Evolutionary conservation across 345 rosid species (phyloP).

Genomic region (Eucalyptus sideroxylon): DNA sequence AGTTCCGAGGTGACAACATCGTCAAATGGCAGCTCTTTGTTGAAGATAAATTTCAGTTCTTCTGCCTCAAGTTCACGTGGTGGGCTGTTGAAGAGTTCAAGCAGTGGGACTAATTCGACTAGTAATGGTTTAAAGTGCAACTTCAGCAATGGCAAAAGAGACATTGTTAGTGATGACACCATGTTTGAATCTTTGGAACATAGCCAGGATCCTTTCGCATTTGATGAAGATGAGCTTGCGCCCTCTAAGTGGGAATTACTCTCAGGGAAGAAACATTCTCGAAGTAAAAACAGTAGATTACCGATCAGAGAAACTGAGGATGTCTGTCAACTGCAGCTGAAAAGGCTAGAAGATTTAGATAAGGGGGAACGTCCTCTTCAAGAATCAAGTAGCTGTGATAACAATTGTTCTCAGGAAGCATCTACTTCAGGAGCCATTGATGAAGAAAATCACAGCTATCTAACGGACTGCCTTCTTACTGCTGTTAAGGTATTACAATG

Average conservation of each 20-base stretch:
- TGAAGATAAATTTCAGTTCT: constrained; percentile 32
- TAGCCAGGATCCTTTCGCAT: constrained; percentile 74
- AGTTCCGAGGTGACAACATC: constrained; percentile 34
- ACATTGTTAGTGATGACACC: constrained; percentile 9
- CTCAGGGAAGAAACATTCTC: constrained; percentile 33
- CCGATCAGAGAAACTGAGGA: constrained; percentile 18
- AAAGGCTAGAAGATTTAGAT: constrained; percentile 34
- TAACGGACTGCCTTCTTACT: constrained; percentile 81
- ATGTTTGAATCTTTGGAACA: constrained; percentile 25
- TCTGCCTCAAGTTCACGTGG: constrained; percentile 37
- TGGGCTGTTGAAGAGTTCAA: constrained; percentile 25
- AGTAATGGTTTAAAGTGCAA: constrained; percentile 27
- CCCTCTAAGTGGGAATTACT: constrained; percentile 73
- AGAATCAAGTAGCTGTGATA: constrained; percentile 17
- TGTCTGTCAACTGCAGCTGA: constrained; percentile 13
- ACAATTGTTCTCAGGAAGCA: constrained; percentile 13
- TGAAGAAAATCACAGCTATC: constrained; percentile 40
- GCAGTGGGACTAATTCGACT: constrained; percentile 16
- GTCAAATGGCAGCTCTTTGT: constrained; percentile 24
- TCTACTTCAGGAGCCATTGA: constrained; percentile 22
- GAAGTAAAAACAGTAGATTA: constrained; percentile 16
- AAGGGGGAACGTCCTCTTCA: constrained; percentile 10
- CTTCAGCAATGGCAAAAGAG: constrained; percentile 10
- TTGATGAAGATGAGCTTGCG: constrained; percentile 62
- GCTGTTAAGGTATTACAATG: constrained; percentile 60